Base-by-base conservation (phyloP, 1,284 basidiomycete genomes). In the Cyathus olla region DNA sequence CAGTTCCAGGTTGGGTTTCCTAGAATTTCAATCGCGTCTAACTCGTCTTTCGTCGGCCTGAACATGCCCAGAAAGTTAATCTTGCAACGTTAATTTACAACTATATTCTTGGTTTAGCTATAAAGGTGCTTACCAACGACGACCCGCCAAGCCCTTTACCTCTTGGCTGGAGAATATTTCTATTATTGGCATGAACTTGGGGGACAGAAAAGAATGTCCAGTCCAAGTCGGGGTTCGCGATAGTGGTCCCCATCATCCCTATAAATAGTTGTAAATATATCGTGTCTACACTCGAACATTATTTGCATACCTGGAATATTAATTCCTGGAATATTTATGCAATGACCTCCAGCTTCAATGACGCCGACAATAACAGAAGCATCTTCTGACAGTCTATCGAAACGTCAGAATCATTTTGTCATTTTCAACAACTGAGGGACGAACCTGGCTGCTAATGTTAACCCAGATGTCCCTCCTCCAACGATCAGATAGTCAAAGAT, bases 1-100 rank as follows among this genome's bases (percentile, higher is more conserved):
- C 64, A 68, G 44, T 67, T 69, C 70, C 69, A 71, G 2, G 67
- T 67, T 51, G 50, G 46, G 42, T 64, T 65, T 6, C 67, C 63
- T 9, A 70, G 53, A 31, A 42, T 31, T 48, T 64, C 63, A 26
- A 66, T 22, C 6, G 65, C 65, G 28, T 62, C 58, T 11, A 59
- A 42, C 29, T 62, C 60, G 10, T 59, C 60, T n/a, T 52, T 53
- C 11, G 40, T 28, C 8, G 60, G 56, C 13, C 64, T 48, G 21
- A 58, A 42, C 5, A 63, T 44, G 22, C 55, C 64, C 48, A 63
- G 44, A 29, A 63, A 61, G 35, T 64, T 64, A n/a, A 64, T 27
- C 62, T 64, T 26, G 6, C 21, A 51, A 47, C 22, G 26, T 47
- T 48, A 27, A 26, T 27, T 44, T 22, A 21, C n/a, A 28, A 24